A percentile compares a stretch with the other conserved stretches of the same genome.
Evolutionary conservation across 805 yeast genomes (phyloP).

Genomic region (Candida boidinii): DNA sequence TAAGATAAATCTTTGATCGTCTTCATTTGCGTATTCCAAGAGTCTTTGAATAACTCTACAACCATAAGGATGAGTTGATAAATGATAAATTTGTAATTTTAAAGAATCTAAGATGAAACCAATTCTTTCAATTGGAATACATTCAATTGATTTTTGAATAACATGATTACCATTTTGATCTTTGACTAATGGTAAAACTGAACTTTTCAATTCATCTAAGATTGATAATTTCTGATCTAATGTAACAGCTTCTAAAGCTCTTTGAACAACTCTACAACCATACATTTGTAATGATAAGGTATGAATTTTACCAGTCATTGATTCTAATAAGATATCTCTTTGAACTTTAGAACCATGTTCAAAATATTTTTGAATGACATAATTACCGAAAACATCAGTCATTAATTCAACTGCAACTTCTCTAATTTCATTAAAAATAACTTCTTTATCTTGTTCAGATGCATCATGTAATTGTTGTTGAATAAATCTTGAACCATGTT

Average conservation of each 20-base stretch:
- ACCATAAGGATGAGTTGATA: constrained; percentile 94
- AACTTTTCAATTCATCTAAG: constrained; percentile 56
- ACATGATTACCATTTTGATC: constrained; percentile 99
- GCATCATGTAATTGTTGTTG: constrained; percentile 77
- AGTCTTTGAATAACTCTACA: constrained; percentile 94
- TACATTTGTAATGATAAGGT: constrained; percentile 87
- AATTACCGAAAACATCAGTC: constrained; percentile 97
- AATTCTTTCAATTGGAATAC: constrained; percentile 62
- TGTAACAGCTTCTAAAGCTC: constrained; percentile 72
- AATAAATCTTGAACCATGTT: constrained; percentile 93
- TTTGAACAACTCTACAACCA: constrained; percentile 95
- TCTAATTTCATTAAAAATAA: constrained; percentile 76
- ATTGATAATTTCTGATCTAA: constrained; percentile 58
- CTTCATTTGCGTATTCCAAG: constrained; percentile 63
- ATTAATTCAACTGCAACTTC: constrained; percentile 67
- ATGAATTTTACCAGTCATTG: constrained; percentile 68
- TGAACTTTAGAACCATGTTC: constrained; percentile 74
- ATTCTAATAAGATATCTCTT: constrained; percentile 54
- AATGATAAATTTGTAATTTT: constrained; percentile 63
- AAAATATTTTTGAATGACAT: constrained; percentile 90
- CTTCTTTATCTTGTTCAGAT: constrained; percentile 60
- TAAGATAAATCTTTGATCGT: constrained; percentile 61
- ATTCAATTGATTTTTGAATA: constrained; percentile 88
- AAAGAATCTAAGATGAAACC: constrained; percentile 69
- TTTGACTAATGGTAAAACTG: constrained; percentile 63